These are phyloP conservation scores for Toxoplasma gondii DNA, from an alignment of 169 alveolate genomes.

Conservation along the genomic window DNA sequence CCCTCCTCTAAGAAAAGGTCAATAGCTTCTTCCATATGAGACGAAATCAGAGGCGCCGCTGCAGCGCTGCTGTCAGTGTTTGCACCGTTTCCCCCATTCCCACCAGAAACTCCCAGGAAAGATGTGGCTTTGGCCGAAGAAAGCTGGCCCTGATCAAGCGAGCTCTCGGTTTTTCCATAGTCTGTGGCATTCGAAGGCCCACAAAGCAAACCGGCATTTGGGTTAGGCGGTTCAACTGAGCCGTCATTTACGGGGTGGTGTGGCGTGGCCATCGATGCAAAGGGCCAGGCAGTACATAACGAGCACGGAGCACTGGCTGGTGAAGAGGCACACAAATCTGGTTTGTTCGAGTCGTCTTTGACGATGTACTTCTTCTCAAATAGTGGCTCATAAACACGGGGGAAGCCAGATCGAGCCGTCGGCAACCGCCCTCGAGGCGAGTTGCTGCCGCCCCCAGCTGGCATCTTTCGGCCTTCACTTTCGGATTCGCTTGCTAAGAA, in stretches of 20 bases:
- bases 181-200: too few relatives aligned
- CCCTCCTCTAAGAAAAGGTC: neutral
- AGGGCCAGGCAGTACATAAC: too few relatives aligned
- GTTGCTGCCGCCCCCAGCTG: neutral
- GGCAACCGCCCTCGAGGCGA: neutral
- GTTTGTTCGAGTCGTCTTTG: neutral
- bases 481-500: neutral
- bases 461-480: neutral
- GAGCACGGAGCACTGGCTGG: neutral
- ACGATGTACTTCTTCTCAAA: conserved; percentile 12
- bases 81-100: neutral
- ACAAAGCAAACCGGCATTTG: too few relatives aligned
- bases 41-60: neutral
- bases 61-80: neutral
- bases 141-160: neutral
- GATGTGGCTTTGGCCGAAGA: neutral
- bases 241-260: too few relatives aligned
- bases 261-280: too few relatives aligned
- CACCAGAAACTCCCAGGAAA: neutral
- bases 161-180: neutral
- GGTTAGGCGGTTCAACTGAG: too few relatives aligned
- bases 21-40: conserved; percentile 21
- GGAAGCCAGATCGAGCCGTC: neutral
- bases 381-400: neutral
- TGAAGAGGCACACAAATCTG: neutral